phyloP scores from a whole-genome alignment of 2,329 filamentous ascomycete species.

The Ploettnerulaceae sp. region DNA sequence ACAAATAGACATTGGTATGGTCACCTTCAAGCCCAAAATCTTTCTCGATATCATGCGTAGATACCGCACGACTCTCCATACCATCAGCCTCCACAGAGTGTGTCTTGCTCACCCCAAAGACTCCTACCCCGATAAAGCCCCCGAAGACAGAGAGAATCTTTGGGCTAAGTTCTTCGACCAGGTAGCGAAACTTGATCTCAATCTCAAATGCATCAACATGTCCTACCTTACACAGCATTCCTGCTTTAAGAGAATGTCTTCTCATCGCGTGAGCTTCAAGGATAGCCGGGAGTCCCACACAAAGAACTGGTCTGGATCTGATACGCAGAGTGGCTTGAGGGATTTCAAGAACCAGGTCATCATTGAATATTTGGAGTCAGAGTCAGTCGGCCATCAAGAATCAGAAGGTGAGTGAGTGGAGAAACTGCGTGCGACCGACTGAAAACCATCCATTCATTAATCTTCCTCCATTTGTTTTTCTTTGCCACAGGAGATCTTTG shows the following conservation, averaged over 20 bases:
- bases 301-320: conserved; percentile 17
- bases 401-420: no score
- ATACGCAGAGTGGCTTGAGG: conserved; percentile 19
- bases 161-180: conserved; percentile 39
- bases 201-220: conserved; percentile 14
- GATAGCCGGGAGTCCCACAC: neutral
- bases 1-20: conserved; percentile 42
- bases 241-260: neutral
- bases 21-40: conserved; percentile 28
- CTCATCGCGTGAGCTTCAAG: conserved; percentile 8
- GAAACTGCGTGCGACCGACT: no score
- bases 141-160: conserved; percentile 30
- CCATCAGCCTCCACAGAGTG: conserved; percentile 44
- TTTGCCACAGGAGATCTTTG: no score
- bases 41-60: conserved; percentile 39
- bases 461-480: no score
- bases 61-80: conserved; percentile 41
- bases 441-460: no score
- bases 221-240: conserved; percentile 9
- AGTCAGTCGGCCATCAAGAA: no score
- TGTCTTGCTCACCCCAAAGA: conserved; percentile 13
- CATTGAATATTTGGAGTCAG: neutral
- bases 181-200: conserved; percentile 29
- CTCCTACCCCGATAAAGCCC: no score
- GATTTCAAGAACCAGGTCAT: conserved; percentile 9